A percentile compares a stretch with the other conserved stretches of the same genome.
These are phyloP conservation scores for Drosera capensis DNA, from an alignment of 148 eudicot species.

Conservation along the genomic window DNA sequence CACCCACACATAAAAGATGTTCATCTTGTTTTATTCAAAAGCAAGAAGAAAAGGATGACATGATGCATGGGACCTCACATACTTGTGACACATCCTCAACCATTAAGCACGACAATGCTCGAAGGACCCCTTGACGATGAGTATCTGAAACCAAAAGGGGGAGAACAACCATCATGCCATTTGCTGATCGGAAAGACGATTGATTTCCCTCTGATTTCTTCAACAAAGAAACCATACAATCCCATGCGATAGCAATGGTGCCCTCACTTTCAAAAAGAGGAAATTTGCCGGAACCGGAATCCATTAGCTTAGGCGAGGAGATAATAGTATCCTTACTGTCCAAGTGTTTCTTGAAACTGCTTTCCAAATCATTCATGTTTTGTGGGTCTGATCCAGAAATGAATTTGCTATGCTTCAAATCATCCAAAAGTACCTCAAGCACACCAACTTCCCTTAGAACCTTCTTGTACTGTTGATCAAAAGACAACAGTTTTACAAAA, in stretches of 20 bases:
- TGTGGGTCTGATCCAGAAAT: conserved; percentile 50
- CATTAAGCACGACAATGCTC: conserved; percentile 79
- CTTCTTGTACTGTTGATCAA: conserved; percentile 91
- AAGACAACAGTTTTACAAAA: conserved; percentile 82
- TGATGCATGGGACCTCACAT: conserved; percentile 10
- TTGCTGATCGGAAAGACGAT: conserved; percentile 74
- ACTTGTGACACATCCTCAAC: conserved; percentile 84
- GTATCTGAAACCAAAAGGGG: conserved; percentile 76
- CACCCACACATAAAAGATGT: no score
- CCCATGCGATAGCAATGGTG: conserved; percentile 80
- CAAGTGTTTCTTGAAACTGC: conserved; percentile 74
- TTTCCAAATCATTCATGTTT: conserved; percentile 27
- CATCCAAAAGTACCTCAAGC: conserved; percentile 90
- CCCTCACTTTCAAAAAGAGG: conserved; percentile 74
- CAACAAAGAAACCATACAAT: conserved; percentile 78
- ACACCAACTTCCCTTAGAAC: conserved; percentile 96
- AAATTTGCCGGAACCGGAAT: conserved; percentile 76
- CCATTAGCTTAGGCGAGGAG: conserved; percentile 79
- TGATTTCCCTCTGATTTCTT: conserved; percentile 94
- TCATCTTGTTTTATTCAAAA: background rate
- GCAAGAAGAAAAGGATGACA: background rate
- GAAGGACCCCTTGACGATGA: conserved; percentile 89
- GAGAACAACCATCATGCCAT: conserved; percentile 67
- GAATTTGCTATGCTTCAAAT: conserved; percentile 78
- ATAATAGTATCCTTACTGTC: conserved; percentile 74